phyloP scores from a whole-genome alignment of 805 yeast species.

The Candida lessepsii region DNA sequence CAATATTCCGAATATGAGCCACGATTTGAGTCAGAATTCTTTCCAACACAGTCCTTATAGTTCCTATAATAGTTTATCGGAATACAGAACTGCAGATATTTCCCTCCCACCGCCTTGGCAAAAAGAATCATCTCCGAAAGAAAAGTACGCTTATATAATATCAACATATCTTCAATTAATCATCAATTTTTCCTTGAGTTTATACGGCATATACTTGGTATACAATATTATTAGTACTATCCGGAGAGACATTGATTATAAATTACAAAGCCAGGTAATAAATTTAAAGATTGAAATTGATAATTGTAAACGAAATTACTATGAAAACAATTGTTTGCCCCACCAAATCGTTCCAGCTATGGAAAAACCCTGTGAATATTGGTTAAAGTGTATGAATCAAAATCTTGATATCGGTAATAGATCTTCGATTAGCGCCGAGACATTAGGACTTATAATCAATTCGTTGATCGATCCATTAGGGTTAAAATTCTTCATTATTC shows the following conservation, averaged over 20 bases:
- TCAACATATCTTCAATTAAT: constrained; percentile 61
- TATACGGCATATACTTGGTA: constrained; percentile 44
- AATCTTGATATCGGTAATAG: constrained; percentile 43
- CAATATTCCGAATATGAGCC: background rate
- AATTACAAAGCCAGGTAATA: constrained; percentile 47
- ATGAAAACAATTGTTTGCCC: constrained; percentile 57
- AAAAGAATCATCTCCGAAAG: constrained; percentile 47
- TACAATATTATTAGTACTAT: constrained; percentile 48
- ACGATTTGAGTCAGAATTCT: constrained; percentile 2
- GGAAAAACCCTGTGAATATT: constrained; percentile 52
- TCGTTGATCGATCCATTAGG: constrained; percentile 69
- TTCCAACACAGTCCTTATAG: constrained; percentile 5
- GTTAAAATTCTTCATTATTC: constrained; percentile 51
- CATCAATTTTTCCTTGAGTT: constrained; percentile 47
- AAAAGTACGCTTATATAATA: constrained; percentile 53
- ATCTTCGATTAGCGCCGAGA: constrained; percentile 58
- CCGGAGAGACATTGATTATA: constrained; percentile 51
- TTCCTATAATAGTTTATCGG: constrained; percentile 4
- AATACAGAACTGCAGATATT: constrained; percentile 3
- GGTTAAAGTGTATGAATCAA: constrained; percentile 67
- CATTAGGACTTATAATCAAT: constrained; percentile 60
- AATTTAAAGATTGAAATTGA: constrained; percentile 51
- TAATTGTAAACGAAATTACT: constrained; percentile 50
- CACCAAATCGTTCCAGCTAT: constrained; percentile 58
- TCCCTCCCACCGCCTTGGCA: constrained; percentile 63